Percentiles rank a stretch among this genome's conserved stretches.
phyloP scores from a whole-genome alignment of 139 green algal species.

The Zygnema circumcarinatum region DNA sequence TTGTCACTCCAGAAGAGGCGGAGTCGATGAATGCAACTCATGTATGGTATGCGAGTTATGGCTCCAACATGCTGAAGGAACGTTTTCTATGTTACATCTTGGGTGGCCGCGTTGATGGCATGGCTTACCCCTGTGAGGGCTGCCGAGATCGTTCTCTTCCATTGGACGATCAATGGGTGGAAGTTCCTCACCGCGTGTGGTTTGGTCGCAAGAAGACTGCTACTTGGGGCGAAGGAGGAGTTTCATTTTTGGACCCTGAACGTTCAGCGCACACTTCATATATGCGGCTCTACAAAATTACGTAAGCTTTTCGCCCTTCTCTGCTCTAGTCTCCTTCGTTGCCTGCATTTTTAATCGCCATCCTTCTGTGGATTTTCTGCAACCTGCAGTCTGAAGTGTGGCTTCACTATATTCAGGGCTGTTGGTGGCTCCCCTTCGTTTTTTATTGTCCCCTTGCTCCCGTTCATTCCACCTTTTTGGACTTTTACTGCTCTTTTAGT shows the following conservation, averaged over 20 bases:
- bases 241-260: slow-evolving; percentile 52
- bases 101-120: slow-evolving; percentile 47
- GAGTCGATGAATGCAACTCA: not conserved
- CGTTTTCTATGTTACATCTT: slow-evolving; percentile 62
- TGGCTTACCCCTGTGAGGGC: slow-evolving; percentile 17
- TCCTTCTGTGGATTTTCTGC: not conserved
- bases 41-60: slow-evolving; percentile 64
- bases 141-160: slow-evolving; percentile 24
- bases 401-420: too few species aligned
- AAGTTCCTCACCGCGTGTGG: slow-evolving; percentile 45
- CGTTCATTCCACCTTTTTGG: too few species aligned
- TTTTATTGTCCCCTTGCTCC: too few species aligned
- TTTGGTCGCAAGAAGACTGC: slow-evolving; percentile 42
- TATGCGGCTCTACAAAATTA: slow-evolving; percentile 8
- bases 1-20: not conserved
- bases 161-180: not conserved
- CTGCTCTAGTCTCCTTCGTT: not conserved
- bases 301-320: not conserved
- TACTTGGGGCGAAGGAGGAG: slow-evolving; percentile 47
- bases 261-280: slow-evolving; percentile 11
- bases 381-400: not conserved
- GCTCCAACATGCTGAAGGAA: slow-evolving; percentile 60
- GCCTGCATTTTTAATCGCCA: not conserved
- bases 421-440: too few species aligned
- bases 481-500: too few species aligned